These are phyloP conservation scores for Lichtheimia ornata DNA, from an alignment of 371 early-diverging fungal genomes.

Conservation along the genomic window DNA sequence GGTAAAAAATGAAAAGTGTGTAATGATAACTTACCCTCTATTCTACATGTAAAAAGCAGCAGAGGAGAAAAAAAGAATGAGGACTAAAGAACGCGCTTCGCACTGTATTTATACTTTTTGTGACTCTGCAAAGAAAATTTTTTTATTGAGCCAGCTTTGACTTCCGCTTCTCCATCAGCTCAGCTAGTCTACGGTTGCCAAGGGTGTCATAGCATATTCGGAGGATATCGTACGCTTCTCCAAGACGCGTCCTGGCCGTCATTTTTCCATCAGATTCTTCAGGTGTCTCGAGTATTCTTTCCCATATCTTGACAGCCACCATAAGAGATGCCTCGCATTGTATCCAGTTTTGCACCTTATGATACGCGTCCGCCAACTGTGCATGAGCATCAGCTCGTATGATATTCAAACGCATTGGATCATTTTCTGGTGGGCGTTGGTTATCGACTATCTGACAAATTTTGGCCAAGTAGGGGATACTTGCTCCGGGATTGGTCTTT, in stretches of 20 bases:
- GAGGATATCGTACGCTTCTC: conserved; percentile 25
- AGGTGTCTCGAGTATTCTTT: conserved; percentile 17
- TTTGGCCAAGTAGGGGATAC: conserved; percentile 47
- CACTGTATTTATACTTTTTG: background rate
- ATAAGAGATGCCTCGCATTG: conserved; percentile 29
- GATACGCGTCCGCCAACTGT: conserved; percentile 38
- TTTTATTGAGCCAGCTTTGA: conserved; percentile 16
- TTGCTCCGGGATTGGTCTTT: conserved; percentile 22
- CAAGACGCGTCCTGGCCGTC: conserved; percentile 4
- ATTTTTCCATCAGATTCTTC: no score
- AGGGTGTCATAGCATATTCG: conserved; percentile 28
- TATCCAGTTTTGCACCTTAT: conserved; percentile 24
- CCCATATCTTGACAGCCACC: conserved; percentile 31
- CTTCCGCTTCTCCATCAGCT: conserved; percentile 27
- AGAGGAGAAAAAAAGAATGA: background rate
- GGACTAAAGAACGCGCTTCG: background rate
- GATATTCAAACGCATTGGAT: background rate
- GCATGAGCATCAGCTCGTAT: conserved; percentile 39
- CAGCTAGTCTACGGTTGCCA: conserved; percentile 36
- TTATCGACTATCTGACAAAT: conserved; percentile 45
- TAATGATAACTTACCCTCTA: conserved; percentile 3
- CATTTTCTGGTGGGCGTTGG: conserved; percentile 17
- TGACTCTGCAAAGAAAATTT: background rate
- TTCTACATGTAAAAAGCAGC: background rate
- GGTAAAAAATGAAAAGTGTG: background rate